Evolutionary conservation across 768 basidiomycete species (phyloP), one percentile per base, ranked within the genome.

Genomic region (Hortiboletus flavorubellus): DNA sequence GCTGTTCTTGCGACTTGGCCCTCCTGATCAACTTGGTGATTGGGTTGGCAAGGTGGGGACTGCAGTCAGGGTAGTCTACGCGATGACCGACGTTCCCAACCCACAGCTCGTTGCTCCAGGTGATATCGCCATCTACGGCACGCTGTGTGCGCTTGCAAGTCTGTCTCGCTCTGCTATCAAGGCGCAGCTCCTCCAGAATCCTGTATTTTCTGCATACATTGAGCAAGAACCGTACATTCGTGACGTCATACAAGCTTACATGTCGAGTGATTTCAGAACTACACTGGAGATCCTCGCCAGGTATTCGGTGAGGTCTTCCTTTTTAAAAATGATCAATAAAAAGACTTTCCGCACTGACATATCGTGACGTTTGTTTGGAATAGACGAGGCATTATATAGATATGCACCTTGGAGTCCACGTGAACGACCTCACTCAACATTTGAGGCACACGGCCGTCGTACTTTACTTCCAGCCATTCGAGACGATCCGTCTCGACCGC

Each of bases 391-490:
- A 95, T 65, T 73, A 78, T 42, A 73, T 92, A 51, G 91, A 94
- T 66, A 79, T 91, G 41, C 89, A 95, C 69, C 80, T 97, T 16
- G 73, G 78, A 6, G 66, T 75, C 5, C 93, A 97, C 65, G 78
- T 93, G 38, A 61, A 72, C 49, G 79, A 79, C 11, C 76, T 98
- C 46, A 81, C 82, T 37, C 78, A 77, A 62, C 76, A 83, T 31
- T 88, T 98, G 70, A 84, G 83, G 39, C 84, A 87, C 60, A 85
- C 84, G 55, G 87, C 92, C 0, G 78, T 98, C 46, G 76, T 83
- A n/a, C 81, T 93, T 46, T 98, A 95, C 73, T 93, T 97, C 77
- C 82, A 86, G 62, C 95, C 95, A 0, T 98, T 94, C 70, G 80
- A 88, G 29, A 84, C 89, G 9, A 91, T 97, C 67, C 79, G 84